These are phyloP conservation scores for Claviceps sp. DNA, from an alignment of 2,329 filamentous ascomycete species.

Conservation along the genomic window DNA sequence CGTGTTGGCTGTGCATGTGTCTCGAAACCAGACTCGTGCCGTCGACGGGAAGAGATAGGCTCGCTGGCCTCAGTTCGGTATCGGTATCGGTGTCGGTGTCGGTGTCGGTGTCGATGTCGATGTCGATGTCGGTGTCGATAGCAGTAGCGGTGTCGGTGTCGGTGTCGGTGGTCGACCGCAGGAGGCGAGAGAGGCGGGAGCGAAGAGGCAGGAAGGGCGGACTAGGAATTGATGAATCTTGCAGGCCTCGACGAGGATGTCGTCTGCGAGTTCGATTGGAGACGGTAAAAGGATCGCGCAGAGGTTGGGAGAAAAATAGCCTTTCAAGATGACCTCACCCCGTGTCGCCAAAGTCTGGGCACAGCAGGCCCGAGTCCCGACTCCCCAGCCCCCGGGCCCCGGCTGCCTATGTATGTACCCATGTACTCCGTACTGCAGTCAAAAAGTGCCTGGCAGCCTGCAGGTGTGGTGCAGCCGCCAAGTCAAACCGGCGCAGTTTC, in stretches of 20 bases:
- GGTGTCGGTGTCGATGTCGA: background rate
- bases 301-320: background rate
- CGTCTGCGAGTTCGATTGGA: background rate
- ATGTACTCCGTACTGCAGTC: too few relatives aligned
- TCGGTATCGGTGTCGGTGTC: background rate
- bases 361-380: background rate
- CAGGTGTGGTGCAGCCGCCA: background rate
- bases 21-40: slow-evolving; percentile 1
- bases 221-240: background rate
- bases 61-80: background rate
- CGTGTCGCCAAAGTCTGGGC: background rate
- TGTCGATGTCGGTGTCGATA: background rate
- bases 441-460: background rate
- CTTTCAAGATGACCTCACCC: slow-evolving; percentile 1
- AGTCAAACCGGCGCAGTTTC: background rate
- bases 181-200: background rate
- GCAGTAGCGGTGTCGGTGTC: background rate
- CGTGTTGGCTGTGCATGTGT: slow-evolving; percentile 1
- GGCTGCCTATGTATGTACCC: too few relatives aligned
- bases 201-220: background rate
- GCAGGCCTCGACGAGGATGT: background rate
- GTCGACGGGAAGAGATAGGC: background rate
- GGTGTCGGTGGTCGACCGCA: background rate
- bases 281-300: background rate
- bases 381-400: background rate